Evolutionary conservation across 148 eudicot species (phyloP), one percentile per base, ranked within the genome.

Genomic region (Rhododendron kiyosumense): DNA sequence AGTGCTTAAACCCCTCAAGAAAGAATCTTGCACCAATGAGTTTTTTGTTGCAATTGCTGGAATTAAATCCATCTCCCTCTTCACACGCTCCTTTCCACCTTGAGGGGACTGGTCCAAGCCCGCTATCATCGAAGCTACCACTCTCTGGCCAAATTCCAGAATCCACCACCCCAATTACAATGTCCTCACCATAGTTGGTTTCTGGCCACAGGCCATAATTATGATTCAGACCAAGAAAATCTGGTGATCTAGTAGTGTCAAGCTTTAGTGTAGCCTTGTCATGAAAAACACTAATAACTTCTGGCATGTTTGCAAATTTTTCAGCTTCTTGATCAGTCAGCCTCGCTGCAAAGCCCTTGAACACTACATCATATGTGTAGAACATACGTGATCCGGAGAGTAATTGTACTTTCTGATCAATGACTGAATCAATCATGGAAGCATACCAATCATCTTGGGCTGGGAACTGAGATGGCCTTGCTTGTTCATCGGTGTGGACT

Each of bases 181-280:
- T n/a, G 38, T 83, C 73, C 10, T 83, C 85, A 34, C 79, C 85
- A 69, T 41, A 71, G 38, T 67, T 69, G 22, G 85, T 67, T 13
- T 83, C 59, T n/a, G 85, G 85, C 79, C 85, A 83, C 13, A 69
- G 63, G 45, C 85, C 79, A 84, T 84, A 73, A 24, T 73, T 84
- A 7, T 71, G 46, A 71, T 28, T 84, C 41, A 84, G 65, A 59
- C 85, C 85, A 46, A 84, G 61, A 28, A 84, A 73, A 18, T 36
- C 61, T 3, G 85, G 80, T 5, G 65, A 84, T 34, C 80, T 1
- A 11, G 85, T 84, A 17, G 79, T 84, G 79, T 84, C 46, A 32
- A 84, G 80, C 17, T 71, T 69, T 14, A 73, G 38, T 28, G 26
- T 69, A 14, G 52, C 65, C n/a, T 73, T 75, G 43, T 84, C 85